Evolutionary conservation across 176 grass and related monocot species (phyloP), one percentile per base, ranked within the genome.

Genomic region (Oryza coarctata): DNA sequence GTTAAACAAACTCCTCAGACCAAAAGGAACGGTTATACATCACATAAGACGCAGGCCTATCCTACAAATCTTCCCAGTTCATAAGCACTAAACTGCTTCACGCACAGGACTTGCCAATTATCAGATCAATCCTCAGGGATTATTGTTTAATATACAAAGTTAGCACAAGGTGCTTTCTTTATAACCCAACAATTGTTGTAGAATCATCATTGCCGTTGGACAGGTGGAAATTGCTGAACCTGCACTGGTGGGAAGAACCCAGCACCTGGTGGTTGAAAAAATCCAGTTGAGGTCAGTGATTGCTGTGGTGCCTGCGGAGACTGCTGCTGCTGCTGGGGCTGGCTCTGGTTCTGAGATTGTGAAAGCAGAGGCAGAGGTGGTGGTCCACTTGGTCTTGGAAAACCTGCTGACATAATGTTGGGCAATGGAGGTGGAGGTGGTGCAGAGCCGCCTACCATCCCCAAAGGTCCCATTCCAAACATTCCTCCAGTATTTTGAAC

Each of bases 271-370:
- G 90, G 50, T 17, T 82, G 89, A 69, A 93, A 95, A 69, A 95
- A 99, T n/a, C 87, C 92, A 40, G 85, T 17, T 62, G 92, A 77
- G 50, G 75, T 83, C 18, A 82, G 71, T 55, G 90, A 91, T 74
- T 83, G 83, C 74, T 86, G 88, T 15, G 83, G 67, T 74, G 86
- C 80, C 77, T 91, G 93, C 4, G 61, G 60, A 78, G 80, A 81
- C 65, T 88, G 93, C 63, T 93, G 94, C 63, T 93, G 94, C 70
- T 93, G 94, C 47, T 93, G 94, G 31, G 83, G 66, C 68, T 92
- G 94, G 55, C 34, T 78, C 78, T 75, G 62, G 41, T 82, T 82
- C 80, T 86, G 95, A 12, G 68, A 75, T 57, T 75, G 81, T 44
- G 86, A 82, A 71, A 77, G 86, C 20, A 69, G 86, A 61, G 88